Conservation (phyloP, 1,284 basidiomycete species). For the Moesziomyces sp. region DNA sequence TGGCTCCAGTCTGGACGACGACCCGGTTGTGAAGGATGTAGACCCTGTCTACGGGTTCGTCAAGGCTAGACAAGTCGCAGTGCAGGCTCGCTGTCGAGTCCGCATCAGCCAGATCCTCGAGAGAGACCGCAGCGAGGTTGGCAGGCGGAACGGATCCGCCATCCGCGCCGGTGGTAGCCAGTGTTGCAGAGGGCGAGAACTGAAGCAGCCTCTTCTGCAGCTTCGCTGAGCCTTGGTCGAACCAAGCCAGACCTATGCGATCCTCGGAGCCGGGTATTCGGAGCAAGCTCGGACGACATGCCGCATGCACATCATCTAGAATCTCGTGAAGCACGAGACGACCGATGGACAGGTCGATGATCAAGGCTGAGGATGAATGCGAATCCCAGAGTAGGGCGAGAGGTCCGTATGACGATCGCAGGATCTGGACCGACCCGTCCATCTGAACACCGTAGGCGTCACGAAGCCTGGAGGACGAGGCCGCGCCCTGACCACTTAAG, state of each 20-base stretch:
- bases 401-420: not conserved
- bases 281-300: slow-evolving; percentile 8
- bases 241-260: slow-evolving; percentile 25
- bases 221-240: slow-evolving; percentile 14
- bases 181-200: slow-evolving; percentile 1
- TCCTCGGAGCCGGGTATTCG: not conserved
- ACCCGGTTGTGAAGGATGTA: slow-evolving; percentile 3
- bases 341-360: slow-evolving; percentile 19
- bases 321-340: slow-evolving; percentile 22
- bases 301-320: slow-evolving; percentile 18
- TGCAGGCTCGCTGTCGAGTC: not conserved
- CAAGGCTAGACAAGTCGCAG: slow-evolving; percentile 7
- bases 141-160: not conserved
- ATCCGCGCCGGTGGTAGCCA: not conserved
- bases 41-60: slow-evolving; percentile 3
- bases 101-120: slow-evolving; percentile 1
- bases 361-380: slow-evolving; percentile 17
- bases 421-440: slow-evolving; percentile 11
- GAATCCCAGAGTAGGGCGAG: slow-evolving; percentile 35
- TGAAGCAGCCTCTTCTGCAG: slow-evolving; percentile 9
- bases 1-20: slow-evolving; percentile 2
- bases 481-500: slow-evolving; percentile 18
- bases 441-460: slow-evolving; percentile 28
- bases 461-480: slow-evolving; percentile 13
- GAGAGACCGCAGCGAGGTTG: slow-evolving; percentile 3